These are phyloP conservation scores for Cochlearia excelsa DNA, from an alignment of 345 rosid species.

Conservation along the genomic window DNA sequence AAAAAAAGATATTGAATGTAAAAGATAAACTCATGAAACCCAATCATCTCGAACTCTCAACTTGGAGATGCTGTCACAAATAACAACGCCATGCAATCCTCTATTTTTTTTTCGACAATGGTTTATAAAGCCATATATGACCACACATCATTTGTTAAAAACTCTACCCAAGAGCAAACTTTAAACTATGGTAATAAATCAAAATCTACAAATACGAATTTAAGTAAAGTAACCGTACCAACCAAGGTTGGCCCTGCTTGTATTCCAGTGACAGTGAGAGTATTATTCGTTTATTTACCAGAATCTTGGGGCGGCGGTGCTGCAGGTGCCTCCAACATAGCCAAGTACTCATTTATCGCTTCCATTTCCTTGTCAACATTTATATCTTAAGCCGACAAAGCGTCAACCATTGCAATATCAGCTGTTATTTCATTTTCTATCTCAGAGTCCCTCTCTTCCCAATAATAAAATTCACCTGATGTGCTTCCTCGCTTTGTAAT, in stretches of 20 bases:
- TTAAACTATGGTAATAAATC: no score
- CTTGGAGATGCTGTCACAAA: no score
- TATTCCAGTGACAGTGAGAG: background rate
- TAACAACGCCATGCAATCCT: no score
- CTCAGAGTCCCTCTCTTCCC: conserved; percentile 59
- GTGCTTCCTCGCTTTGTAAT: conserved; percentile 16
- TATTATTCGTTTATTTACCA: conserved; percentile 24
- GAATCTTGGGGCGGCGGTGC: conserved; percentile 13
- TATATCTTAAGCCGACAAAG: conserved; percentile 69
- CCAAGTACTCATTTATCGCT: conserved; percentile 62
- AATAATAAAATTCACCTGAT: conserved; percentile 24
- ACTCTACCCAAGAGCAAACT: no score
- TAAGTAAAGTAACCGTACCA: conserved; percentile 10
- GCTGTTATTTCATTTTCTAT: conserved; percentile 67
- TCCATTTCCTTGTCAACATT: conserved; percentile 71
- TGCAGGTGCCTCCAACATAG: conserved; percentile 46
- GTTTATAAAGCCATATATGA: no score
- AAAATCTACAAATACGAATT: background rate
- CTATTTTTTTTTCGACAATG: no score
- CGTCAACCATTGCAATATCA: conserved; percentile 53
- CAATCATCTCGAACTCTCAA: no score
- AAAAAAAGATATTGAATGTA: no score
- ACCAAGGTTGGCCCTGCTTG: conserved; percentile 15
- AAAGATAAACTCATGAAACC: no score
- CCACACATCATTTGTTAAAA: no score